Conservation (phyloP, 345 rosid genomes). For the Xanthoceras sorbifolium region DNA sequence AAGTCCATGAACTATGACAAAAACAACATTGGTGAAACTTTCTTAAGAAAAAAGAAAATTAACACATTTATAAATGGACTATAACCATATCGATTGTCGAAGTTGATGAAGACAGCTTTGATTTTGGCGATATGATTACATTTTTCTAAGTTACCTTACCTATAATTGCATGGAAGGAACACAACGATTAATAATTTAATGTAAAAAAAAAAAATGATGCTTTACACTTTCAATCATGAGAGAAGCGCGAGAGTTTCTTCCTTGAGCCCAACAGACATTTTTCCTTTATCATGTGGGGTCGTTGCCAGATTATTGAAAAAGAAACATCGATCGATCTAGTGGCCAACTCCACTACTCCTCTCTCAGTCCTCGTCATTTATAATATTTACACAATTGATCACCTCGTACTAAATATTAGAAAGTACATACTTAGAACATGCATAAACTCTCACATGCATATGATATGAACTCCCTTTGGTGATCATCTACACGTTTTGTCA, state of each 20-base stretch:
- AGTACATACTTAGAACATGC: not conserved
- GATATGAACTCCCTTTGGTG: not conserved
- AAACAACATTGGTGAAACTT: not conserved
- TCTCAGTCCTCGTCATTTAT: too few relatives aligned
- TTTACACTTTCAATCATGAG: conserved; percentile 10
- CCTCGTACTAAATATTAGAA: not conserved
- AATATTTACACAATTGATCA: not conserved
- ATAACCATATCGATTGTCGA: not conserved
- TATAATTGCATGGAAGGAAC: not conserved
- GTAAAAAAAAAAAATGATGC: not conserved
- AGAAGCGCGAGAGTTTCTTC: not conserved
- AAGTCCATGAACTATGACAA: not conserved
- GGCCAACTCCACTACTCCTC: not conserved
- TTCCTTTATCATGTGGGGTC: not conserved
- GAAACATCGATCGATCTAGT: not conserved
- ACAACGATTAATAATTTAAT: conserved; percentile 1
- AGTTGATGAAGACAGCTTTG: not conserved
- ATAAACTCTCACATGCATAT: not conserved
- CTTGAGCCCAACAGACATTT: conserved; percentile 29
- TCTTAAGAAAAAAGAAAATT: not conserved
- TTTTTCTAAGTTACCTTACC: not conserved
- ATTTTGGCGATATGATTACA: not conserved
- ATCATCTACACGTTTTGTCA: not conserved
- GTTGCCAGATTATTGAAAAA: not conserved
- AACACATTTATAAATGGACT: not conserved